Base-by-base conservation (phyloP, 805 yeast genomes). In the Saturnispora zaruensis region DNA sequence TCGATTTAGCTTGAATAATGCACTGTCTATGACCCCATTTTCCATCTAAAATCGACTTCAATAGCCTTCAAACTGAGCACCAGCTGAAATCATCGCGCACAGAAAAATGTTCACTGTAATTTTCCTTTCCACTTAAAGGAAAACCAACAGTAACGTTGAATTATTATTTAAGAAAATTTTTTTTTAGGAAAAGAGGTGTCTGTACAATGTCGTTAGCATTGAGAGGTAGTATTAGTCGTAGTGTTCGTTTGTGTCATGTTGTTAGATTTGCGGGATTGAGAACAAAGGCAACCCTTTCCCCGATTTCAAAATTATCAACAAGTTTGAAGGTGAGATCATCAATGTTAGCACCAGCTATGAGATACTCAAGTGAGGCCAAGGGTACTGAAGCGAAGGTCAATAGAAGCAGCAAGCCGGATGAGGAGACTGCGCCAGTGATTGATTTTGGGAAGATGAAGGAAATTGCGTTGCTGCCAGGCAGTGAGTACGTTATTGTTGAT, bases 401-500 rank as follows among this genome's bases (percentile, higher is more conserved):
- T 24, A 36, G 9, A 13, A 37, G 25, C n/a, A 34, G 18, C 5
- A 38, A 7, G 13, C 20, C 20, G 6, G 20, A 25, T 7, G 50
- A 47, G 21, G 38, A 42, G n/a, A 51, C 53, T 8, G 71, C 72
- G 14, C 66, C 66, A 44, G 48, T 57, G 2, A 53, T 65, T 48
- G 60, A 57, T 32, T 67, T 56, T 49, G 55, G 51, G 1, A 53
- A 65, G 43, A 56, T 67, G 59, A 72, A 75, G 57, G 63, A 68
- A n/a, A 62, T 85, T 23, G 66, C 73, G 18, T 55, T 50, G 23
- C 78, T 80, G 4, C 45, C 55, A 13, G 72, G 70, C 49, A 72
- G 78, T 14, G 68, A 70, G 14, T 67, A 75, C 34, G 73, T 87
- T 40, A 67, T 91, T 36, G 81, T 91, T 23, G 99, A 91, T 63